phyloP scores from a whole-genome alignment of 306 rosid species.

The Macrotyloma uniflorum region DNA sequence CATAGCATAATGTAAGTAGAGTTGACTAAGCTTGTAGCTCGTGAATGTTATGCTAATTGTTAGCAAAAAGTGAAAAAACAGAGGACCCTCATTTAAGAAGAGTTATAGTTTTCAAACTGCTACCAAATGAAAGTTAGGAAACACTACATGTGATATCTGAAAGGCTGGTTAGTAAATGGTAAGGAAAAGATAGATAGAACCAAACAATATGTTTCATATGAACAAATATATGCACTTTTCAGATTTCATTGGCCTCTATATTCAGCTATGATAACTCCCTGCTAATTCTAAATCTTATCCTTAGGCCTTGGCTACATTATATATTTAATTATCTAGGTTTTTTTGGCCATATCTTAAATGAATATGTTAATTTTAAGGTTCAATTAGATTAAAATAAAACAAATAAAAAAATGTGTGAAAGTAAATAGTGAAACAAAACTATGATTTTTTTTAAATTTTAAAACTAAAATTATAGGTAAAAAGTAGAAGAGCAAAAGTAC shows the following conservation, averaged over 20 bases:
- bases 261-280: not conserved
- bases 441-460: too few species aligned
- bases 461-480: too few species aligned
- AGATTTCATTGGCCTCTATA: not conserved
- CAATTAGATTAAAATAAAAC: too few species aligned
- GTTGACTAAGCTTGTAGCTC: not conserved
- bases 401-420: too few species aligned
- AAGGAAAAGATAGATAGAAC: not conserved
- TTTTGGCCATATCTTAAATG: too few species aligned
- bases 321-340: too few species aligned
- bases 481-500: too few species aligned
- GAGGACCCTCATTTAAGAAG: not conserved
- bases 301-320: not conserved
- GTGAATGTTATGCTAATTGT: not conserved
- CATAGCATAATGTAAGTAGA: not conserved
- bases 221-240: slow-evolving; percentile 2
- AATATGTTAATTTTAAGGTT: too few species aligned
- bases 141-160: not conserved
- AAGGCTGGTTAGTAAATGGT: not conserved
- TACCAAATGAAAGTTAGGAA: slow-evolving; percentile 5
- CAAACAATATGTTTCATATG: slow-evolving; percentile 6
- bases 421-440: too few species aligned
- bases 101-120: not conserved
- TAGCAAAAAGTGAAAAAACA: not conserved
- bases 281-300: not conserved